These are phyloP conservation scores for Annulohypoxylon stygium DNA, from an alignment of 495 filamentous ascomycete genomes.

Conservation along the genomic window DNA sequence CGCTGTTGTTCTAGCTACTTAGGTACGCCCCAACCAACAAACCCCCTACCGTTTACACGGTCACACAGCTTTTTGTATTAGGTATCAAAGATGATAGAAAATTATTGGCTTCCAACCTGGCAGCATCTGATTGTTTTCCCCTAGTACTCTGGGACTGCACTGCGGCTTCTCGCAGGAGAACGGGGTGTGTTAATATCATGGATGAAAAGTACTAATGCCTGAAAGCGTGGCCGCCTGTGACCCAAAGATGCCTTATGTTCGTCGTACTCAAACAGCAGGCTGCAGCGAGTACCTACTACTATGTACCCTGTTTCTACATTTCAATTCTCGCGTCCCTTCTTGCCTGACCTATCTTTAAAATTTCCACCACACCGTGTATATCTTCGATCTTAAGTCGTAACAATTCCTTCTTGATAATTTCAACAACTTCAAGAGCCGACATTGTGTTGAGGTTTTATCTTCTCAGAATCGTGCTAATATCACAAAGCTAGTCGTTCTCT, in stretches of 20 bases:
- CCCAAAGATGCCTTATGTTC: constrained; percentile 20
- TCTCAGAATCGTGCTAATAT: neutral
- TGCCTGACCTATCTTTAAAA: neutral
- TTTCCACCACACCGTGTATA: neutral
- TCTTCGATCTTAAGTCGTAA: neutral
- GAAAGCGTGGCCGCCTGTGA: constrained; percentile 24
- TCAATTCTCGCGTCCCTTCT: neutral
- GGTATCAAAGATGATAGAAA: constrained; percentile 10
- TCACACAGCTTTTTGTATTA: constrained; percentile 6
- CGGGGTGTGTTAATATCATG: neutral
- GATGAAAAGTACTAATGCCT: neutral
- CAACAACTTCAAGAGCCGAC: neutral
- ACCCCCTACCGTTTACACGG: constrained; percentile 22
- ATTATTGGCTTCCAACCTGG: constrained; percentile 3
- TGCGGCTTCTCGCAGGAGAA: neutral
- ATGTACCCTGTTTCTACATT: neutral
- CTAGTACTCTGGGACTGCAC: constrained; percentile 6
- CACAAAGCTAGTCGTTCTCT: neutral
- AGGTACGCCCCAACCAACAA: neutral
- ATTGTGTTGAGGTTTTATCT: neutral
- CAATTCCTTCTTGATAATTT: neutral
- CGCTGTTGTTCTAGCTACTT: neutral
- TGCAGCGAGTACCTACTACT: neutral
- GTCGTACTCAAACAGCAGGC: neutral
- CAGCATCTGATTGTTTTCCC: constrained; percentile 5